Evolutionary conservation across 179 eudicot species (phyloP), one percentile per base, ranked within the genome.

Genomic region (Camellia oleifera): DNA sequence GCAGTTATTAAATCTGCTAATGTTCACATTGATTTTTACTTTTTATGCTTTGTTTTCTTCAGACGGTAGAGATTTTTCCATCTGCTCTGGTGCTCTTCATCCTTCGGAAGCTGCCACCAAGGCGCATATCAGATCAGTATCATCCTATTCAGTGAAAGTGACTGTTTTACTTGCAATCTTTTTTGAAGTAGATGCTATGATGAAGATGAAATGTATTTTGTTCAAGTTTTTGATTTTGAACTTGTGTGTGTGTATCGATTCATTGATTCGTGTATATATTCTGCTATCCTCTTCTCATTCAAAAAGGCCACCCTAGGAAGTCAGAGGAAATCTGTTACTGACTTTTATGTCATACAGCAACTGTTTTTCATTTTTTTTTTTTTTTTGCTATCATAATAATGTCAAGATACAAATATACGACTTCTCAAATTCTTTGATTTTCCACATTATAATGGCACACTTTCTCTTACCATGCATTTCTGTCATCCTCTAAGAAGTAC

Each of bases 11-110:
- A 7, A 66, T 9, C 54, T 14, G 17, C 26, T 26, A 26, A 26
- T 48, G n/a, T 58, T 48, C 7, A 7, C 32, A 50, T 60, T 4
- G 26, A 15, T 52, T 40, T 77, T 17, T 46, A n/a, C 18, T 70
- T 57, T 18, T 1, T 42, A 12, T 56, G 15, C 17, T 52, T 48
- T n/a, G 32, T 7, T 78, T 10, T 74, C 17, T 73, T 12, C 86
- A 93, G 97, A 77, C 76, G 10, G 97, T 90, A 60, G 96, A 93
- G 89, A 88, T 93, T 61, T 65, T 92, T 74, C 96, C 97, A 20
- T 93, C 96, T 6, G 91, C 88, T 65, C 79, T 93, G 60, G 97
- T 93, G 48, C 91, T 93, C 69, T 90, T 85, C 80, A 88, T 93
- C 77, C 92, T 93, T 48, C 85, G 94, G 57, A 89, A 90, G 82